Conservation (phyloP, 441 rosid species). For the Euphorbia celastroides region DNA sequence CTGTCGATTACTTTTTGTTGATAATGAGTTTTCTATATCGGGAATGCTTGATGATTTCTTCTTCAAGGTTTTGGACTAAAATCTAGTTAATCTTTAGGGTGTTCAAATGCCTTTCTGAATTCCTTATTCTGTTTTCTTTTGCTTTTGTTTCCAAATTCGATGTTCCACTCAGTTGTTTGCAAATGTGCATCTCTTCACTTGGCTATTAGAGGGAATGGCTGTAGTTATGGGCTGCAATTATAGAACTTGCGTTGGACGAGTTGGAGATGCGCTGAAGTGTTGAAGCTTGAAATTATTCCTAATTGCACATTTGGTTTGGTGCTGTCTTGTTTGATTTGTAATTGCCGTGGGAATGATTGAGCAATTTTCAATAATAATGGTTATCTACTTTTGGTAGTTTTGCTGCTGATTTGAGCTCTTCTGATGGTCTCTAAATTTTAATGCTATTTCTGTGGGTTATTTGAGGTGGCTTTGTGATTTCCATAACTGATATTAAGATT, state of each 20-base stretch:
- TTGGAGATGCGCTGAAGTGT: not conserved
- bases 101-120: not conserved
- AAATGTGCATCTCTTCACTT: not conserved
- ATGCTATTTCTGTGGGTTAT: not conserved
- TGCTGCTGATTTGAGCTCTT: not conserved
- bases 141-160: not conserved
- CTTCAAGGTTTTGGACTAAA: constrained; percentile 1
- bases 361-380: not conserved
- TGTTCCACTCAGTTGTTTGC: not conserved
- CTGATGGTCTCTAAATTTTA: not conserved
- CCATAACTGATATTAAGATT: not conserved
- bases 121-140: not conserved
- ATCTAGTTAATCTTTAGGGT: not conserved
- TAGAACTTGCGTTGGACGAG: not conserved
- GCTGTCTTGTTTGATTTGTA: not conserved
- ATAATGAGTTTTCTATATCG: not conserved
- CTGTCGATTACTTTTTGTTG: not conserved
- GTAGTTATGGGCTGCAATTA: not conserved
- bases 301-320: not conserved
- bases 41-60: not conserved
- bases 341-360: not conserved
- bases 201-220: not conserved
- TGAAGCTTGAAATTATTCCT: not conserved
- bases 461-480: not conserved
- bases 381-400: not conserved